Conservation (phyloP, 768 basidiomycete species). For the Trichaptum fuscoviolaceum region DNA sequence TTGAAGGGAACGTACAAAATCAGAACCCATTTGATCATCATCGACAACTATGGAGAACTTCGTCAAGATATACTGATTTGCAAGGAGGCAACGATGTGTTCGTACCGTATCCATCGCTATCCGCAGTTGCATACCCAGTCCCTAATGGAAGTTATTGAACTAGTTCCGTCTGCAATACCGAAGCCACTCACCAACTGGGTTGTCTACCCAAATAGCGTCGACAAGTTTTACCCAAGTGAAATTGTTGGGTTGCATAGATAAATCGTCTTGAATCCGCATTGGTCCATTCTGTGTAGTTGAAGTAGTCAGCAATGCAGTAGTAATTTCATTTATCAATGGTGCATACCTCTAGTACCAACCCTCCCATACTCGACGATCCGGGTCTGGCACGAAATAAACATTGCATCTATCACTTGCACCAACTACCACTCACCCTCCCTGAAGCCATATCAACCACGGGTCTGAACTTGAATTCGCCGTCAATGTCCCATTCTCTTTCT, state of each 20-base stretch:
- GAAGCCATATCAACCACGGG: slow-evolving; percentile 18
- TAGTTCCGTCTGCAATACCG: neutral
- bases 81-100: neutral
- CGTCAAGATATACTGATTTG: neutral
- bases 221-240: slow-evolving; percentile 10
- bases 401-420: neutral
- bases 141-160: neutral
- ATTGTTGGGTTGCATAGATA: slow-evolving; percentile 7
- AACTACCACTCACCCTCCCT: slow-evolving; percentile 14
- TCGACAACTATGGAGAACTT: neutral
- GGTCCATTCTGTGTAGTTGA: slow-evolving; percentile 2
- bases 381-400: slow-evolving; percentile 9
- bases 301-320: neutral
- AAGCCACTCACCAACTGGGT: slow-evolving; percentile 6
- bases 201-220: slow-evolving; percentile 11
- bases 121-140: slow-evolving; percentile 10
- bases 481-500: slow-evolving; percentile 18
- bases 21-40: slow-evolving; percentile 12
- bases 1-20: slow-evolving; percentile 8
- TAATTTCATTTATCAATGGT: neutral
- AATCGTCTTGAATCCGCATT: slow-evolving; percentile 4
- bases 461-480: slow-evolving; percentile 6
- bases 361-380: slow-evolving; percentile 16
- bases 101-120: slow-evolving; percentile 5
- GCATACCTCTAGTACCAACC: slow-evolving; percentile 13